Percentiles rank a stretch among this genome's conserved stretches.
Conservation (phyloP, 257 asterid species). For the Solanum tarapatanum region DNA sequence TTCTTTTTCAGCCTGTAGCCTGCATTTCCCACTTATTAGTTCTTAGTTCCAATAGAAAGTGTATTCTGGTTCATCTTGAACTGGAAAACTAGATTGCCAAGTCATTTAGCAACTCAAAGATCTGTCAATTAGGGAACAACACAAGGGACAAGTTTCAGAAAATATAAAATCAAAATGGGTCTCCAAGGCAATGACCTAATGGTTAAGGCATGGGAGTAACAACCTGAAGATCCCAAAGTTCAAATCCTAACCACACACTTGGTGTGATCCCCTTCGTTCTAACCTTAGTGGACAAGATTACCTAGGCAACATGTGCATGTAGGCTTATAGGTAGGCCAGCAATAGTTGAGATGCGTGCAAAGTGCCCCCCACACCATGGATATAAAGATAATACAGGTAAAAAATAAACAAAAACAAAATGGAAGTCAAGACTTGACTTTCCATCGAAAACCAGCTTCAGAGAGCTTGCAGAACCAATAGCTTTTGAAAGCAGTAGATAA, state of each 20-base stretch:
- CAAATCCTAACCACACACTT: not conserved
- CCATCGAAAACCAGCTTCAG: not conserved
- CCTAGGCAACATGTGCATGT: not conserved
- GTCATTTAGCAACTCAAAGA: not conserved
- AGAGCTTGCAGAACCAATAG: not conserved
- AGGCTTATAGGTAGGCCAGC: not conserved
- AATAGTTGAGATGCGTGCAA: not conserved
- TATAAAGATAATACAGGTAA: not conserved
- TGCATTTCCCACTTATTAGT: slow-evolving; percentile 16
- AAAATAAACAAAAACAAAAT: not conserved
- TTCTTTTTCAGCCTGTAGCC: slow-evolving; percentile 73
- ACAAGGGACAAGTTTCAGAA: not conserved
- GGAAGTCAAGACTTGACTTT: not conserved
- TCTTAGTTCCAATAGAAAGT: slow-evolving; percentile 3
- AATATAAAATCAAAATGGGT: not conserved
- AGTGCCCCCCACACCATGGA: not conserved
- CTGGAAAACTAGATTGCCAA: not conserved
- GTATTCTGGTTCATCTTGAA: not conserved
- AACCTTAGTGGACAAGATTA: not conserved
- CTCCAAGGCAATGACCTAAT: not conserved
- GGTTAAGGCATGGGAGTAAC: not conserved
- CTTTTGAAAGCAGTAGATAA: not conserved
- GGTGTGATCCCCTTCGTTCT: not conserved
- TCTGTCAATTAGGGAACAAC: not conserved
- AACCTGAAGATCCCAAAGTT: not conserved